phyloP scores from a whole-genome alignment of 1,284 basidiomycete genomes.

The Austroboletus niveus region DNA sequence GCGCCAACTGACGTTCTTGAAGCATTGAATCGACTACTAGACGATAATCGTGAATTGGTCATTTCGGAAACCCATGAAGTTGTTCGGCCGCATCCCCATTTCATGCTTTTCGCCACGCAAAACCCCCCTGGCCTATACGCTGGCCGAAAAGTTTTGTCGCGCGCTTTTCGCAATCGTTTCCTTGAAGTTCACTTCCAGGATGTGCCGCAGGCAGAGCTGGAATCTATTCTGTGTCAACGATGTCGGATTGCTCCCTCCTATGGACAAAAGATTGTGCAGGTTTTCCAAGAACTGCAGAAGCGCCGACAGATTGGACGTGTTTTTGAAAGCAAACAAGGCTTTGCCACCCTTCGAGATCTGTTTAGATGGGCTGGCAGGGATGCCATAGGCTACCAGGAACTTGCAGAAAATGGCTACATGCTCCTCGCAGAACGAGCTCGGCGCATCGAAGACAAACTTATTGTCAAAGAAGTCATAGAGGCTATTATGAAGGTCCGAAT shows the following conservation, averaged over 20 bases:
- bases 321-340: slow-evolving; percentile 97
- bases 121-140: slow-evolving; percentile 98
- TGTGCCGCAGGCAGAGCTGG: slow-evolving; percentile 91
- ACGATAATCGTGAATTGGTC: slow-evolving; percentile 96
- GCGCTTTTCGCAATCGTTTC: slow-evolving; percentile 98
- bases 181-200: slow-evolving; percentile 98
- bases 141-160: slow-evolving; percentile 91
- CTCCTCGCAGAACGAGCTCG: slow-evolving; percentile 91
- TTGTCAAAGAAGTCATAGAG: slow-evolving; percentile 94
- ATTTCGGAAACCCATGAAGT: slow-evolving; percentile 98
- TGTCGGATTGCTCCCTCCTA: slow-evolving; percentile 93
- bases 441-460: slow-evolving; percentile 79
- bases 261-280: slow-evolving; percentile 85
- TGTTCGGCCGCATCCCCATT: slow-evolving; percentile 90
- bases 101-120: slow-evolving; percentile 98
- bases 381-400: slow-evolving; percentile 85
- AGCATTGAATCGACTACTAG: slow-evolving; percentile 93
- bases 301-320: slow-evolving; percentile 88
- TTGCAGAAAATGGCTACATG: slow-evolving; percentile 98
- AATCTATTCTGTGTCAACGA: slow-evolving; percentile 88
- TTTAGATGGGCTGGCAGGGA: slow-evolving; percentile 97
- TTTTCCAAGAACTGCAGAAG: slow-evolving; percentile 93
- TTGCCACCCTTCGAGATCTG: slow-evolving; percentile 94
- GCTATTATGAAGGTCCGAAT: slow-evolving; percentile 87
- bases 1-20: slow-evolving; percentile 98